These are phyloP conservation scores for Cystobasidium pallidum DNA, from an alignment of 1,284 basidiomycete species.

Conservation along the genomic window DNA sequence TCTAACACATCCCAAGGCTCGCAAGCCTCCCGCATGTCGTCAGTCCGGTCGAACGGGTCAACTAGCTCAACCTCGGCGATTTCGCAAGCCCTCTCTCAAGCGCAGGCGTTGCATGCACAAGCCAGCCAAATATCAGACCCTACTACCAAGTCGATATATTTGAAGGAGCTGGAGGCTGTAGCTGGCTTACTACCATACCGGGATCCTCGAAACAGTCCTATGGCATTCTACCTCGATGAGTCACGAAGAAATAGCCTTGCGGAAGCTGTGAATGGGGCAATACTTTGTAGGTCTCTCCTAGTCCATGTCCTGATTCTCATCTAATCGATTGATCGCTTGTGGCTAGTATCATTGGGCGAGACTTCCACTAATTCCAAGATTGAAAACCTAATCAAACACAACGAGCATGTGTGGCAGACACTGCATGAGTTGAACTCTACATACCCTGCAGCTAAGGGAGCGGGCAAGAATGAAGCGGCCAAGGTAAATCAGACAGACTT, in stretches of 20 bases:
- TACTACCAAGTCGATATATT: slow-evolving; percentile 65
- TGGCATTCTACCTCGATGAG: slow-evolving; percentile 71
- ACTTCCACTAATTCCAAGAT: slow-evolving; percentile 34
- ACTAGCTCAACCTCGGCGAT: slow-evolving; percentile 48
- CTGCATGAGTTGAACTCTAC: slow-evolving; percentile 30
- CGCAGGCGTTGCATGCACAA: slow-evolving; percentile 65
- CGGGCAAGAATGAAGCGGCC: slow-evolving; percentile 27
- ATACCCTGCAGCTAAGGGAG: slow-evolving; percentile 29
- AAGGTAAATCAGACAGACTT: not conserved
- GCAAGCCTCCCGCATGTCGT: slow-evolving; percentile 44
- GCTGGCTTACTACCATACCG: slow-evolving; percentile 74
- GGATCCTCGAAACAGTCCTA: slow-evolving; percentile 69
- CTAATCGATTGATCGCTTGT: not conserved
- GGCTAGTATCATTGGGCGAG: slow-evolving; percentile 18
- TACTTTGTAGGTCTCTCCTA: slow-evolving; percentile 65
- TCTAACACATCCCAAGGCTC: slow-evolving; percentile 25
- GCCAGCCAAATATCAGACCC: slow-evolving; percentile 63
- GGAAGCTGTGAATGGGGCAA: slow-evolving; percentile 81
- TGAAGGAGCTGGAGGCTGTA: slow-evolving; percentile 71
- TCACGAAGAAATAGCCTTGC: slow-evolving; percentile 75
- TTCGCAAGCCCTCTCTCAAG: slow-evolving; percentile 50
- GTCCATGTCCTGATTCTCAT: not conserved
- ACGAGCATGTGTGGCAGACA: slow-evolving; percentile 22
- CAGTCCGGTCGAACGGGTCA: slow-evolving; percentile 46
- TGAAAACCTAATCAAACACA: slow-evolving; percentile 26